A percentile compares a stretch with the other conserved stretches of the same genome.
These are phyloP conservation scores for Pleurotus cornucopiae DNA, from an alignment of 768 basidiomycete species.

Conservation along the genomic window DNA sequence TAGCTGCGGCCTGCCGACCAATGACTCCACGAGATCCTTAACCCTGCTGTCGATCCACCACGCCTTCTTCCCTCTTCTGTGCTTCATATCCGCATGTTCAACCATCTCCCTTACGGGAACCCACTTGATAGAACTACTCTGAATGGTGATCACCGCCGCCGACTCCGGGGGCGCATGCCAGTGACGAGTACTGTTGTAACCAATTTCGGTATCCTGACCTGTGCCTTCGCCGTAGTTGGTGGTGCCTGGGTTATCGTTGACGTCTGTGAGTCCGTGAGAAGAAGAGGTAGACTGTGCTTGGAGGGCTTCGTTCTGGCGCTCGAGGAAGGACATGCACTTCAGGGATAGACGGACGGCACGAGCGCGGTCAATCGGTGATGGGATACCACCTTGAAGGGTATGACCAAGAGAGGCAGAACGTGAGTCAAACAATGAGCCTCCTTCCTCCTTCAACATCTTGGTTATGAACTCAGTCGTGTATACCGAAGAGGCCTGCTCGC, in stretches of 20 bases:
- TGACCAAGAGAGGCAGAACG: slow-evolving; percentile 96
- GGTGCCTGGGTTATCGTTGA: not conserved
- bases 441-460: slow-evolving; percentile 94
- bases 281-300: slow-evolving; percentile 31
- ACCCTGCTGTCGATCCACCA: slow-evolving; percentile 68
- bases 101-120: slow-evolving; percentile 84
- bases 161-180: slow-evolving; percentile 57
- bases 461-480: slow-evolving; percentile 92
- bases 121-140: slow-evolving; percentile 76
- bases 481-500: slow-evolving; percentile 80
- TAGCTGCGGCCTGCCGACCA: slow-evolving; percentile 65
- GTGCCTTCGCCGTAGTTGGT: not conserved
- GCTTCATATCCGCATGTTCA: slow-evolving; percentile 84
- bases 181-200: slow-evolving; percentile 28
- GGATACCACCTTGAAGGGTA: slow-evolving; percentile 93
- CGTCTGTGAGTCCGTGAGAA: not conserved
- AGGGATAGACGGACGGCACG: slow-evolving; percentile 87
- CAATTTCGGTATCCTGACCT: not conserved
- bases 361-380: slow-evolving; percentile 91
- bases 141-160: slow-evolving; percentile 90
- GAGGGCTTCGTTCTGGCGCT: slow-evolving; percentile 67
- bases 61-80: slow-evolving; percentile 69
- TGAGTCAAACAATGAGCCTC: slow-evolving; percentile 87
- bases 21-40: slow-evolving; percentile 66
- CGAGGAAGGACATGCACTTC: slow-evolving; percentile 93